These are phyloP conservation scores for Scedosporium aurantiacum DNA, from an alignment of 2,329 filamentous ascomycete species.

Conservation along the genomic window DNA sequence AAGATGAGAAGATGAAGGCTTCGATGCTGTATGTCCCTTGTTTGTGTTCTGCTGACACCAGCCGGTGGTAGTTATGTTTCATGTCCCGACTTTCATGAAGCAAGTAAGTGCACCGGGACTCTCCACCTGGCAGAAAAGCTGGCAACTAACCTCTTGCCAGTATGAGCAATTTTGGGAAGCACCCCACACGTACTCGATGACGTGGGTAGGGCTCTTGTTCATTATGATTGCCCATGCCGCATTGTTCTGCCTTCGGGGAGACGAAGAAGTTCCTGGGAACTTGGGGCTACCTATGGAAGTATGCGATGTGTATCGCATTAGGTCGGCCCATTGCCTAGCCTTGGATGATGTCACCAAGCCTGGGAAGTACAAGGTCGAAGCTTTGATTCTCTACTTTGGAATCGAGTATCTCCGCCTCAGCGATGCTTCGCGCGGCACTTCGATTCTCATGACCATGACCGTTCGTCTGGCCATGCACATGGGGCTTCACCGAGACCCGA, in stretches of 20 bases:
- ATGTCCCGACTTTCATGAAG: slow-evolving; percentile 16
- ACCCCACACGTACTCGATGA: slow-evolving; percentile 11
- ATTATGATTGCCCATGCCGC: slow-evolving; percentile 19
- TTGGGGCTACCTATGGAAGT: slow-evolving; percentile 12
- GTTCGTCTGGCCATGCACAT: slow-evolving; percentile 38
- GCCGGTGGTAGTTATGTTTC: slow-evolving; percentile 16
- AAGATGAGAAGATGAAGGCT: background rate
- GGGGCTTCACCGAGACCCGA: slow-evolving; percentile 47
- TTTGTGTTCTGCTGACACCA: background rate
- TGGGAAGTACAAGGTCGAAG: slow-evolving; percentile 14
- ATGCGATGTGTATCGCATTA: slow-evolving; percentile 15
- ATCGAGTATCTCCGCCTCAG: slow-evolving; percentile 16
- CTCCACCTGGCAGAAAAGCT: background rate
- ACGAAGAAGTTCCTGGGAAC: slow-evolving; percentile 12
- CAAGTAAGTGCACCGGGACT: slow-evolving; percentile 7
- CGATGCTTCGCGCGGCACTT: slow-evolving; percentile 16
- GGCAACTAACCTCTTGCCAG: slow-evolving; percentile 3
- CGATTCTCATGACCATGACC: slow-evolving; percentile 16
- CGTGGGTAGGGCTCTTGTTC: slow-evolving; percentile 21
- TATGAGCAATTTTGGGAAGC: slow-evolving; percentile 21
- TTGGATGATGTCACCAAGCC: slow-evolving; percentile 20
- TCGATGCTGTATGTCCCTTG: background rate
- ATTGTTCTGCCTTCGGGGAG: slow-evolving; percentile 14
- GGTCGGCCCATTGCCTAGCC: slow-evolving; percentile 18
- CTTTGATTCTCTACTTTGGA: slow-evolving; percentile 17